phyloP scores from a whole-genome alignment of 805 yeast genomes.

The Saccharomycopsis sp. region DNA sequence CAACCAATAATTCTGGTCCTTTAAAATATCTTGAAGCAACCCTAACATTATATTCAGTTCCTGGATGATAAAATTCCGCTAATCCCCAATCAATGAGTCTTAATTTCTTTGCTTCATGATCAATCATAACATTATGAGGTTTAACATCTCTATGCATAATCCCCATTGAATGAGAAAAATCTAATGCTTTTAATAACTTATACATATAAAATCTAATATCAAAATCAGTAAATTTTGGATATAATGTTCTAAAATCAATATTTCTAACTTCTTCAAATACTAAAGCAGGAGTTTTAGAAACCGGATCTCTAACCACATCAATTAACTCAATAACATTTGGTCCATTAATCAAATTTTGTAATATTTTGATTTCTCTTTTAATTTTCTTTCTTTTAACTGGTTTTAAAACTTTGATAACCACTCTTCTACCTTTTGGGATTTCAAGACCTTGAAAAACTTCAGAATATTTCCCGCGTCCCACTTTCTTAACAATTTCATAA shows the following conservation, averaged over 20 bases:
- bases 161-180: constrained; percentile 87
- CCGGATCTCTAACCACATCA: constrained; percentile 83
- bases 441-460: constrained; percentile 87
- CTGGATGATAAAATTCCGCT: constrained; percentile 87
- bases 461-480: constrained; percentile 89
- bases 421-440: constrained; percentile 44
- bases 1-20: constrained; percentile 84
- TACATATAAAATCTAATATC: constrained; percentile 80
- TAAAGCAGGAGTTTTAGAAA: constrained; percentile 77
- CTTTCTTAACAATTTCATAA: constrained; percentile 73
- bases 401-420: constrained; percentile 85
- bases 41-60: constrained; percentile 81
- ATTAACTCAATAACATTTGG: constrained; percentile 66
- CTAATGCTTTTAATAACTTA: constrained; percentile 73
- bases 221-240: constrained; percentile 63
- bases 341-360: constrained; percentile 77
- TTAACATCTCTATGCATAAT: constrained; percentile 92
- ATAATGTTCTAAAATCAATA: constrained; percentile 75
- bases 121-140: constrained; percentile 91
- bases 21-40: constrained; percentile 89
- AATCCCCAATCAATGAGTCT: constrained; percentile 91
- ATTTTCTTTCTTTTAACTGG: constrained; percentile 92
- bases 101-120: constrained; percentile 50
- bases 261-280: constrained; percentile 80
- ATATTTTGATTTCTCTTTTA: constrained; percentile 78